phyloP scores from a whole-genome alignment of 805 yeast species.

The Candida namnaoensis region DNA sequence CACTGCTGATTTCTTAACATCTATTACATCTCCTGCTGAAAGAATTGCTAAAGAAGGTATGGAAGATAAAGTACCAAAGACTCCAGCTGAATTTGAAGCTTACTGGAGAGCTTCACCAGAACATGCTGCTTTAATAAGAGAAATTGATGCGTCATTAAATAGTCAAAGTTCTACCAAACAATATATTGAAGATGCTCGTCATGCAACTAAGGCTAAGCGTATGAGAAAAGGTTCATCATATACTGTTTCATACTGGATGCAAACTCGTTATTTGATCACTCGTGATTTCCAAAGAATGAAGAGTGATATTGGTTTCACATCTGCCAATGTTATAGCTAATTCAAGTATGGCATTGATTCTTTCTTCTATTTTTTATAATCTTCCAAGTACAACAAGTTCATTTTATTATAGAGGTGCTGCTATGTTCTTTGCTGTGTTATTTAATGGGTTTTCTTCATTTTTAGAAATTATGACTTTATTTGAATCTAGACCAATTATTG shows the following conservation, averaged over 20 bases:
- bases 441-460: constrained; percentile 48
- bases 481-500: constrained; percentile 49
- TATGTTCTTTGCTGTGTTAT: constrained; percentile 54
- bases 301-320: constrained; percentile 38
- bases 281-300: constrained; percentile 35
- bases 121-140: constrained; percentile 26
- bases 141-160: constrained; percentile 27
- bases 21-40: constrained; percentile 45
- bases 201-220: constrained; percentile 37
- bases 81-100: constrained; percentile 42
- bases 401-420: constrained; percentile 48
- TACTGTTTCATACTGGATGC: constrained; percentile 38
- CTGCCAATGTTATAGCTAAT: constrained; percentile 35
- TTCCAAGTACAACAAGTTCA: constrained; percentile 28
- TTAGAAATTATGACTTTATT: constrained; percentile 43
- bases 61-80: constrained; percentile 40
- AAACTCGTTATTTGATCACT: constrained; percentile 30
- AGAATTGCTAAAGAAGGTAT: constrained; percentile 33
- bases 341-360: constrained; percentile 39
- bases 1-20: constrained; percentile 50
- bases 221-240: constrained; percentile 34
- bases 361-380: constrained; percentile 45
- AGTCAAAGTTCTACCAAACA: constrained; percentile 15
- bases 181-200: constrained; percentile 28
- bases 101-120: constrained; percentile 40